These are phyloP conservation scores for Diaporthe batatas DNA, from an alignment of 2,329 filamentous ascomycete genomes.

Conservation along the genomic window DNA sequence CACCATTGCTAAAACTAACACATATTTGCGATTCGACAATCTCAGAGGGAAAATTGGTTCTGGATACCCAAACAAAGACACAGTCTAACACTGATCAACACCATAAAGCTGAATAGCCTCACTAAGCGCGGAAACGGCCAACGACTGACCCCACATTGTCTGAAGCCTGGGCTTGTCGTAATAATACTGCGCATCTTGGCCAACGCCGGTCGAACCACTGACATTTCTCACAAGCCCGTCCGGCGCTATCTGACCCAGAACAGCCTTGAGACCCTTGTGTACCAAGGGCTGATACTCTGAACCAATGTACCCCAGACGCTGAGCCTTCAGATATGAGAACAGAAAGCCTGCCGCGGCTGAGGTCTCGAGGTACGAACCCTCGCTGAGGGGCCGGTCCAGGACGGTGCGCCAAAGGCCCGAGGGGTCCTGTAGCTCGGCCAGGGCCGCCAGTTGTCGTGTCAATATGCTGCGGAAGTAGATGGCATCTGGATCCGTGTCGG, in stretches of 20 bases:
- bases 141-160: slow-evolving; percentile 9
- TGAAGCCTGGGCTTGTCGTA: background rate
- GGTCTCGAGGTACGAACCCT: slow-evolving; percentile 18
- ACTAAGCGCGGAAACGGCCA: background rate
- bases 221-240: slow-evolving; percentile 14
- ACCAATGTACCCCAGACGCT: background rate
- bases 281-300: background rate
- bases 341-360: slow-evolving; percentile 4
- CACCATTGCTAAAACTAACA: background rate
- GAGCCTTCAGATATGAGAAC: slow-evolving; percentile 13
- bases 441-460: background rate
- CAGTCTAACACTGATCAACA: background rate
- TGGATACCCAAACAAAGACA: too few species aligned
- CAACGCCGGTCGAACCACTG: slow-evolving; percentile 1
- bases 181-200: background rate
- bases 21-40: background rate
- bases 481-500: background rate
- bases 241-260: background rate
- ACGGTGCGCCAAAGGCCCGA: slow-evolving; percentile 18
- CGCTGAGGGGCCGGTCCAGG: slow-evolving; percentile 1
- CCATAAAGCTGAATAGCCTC: slow-evolving; percentile 11
- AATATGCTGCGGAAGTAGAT: slow-evolving; percentile 6
- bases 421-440: background rate
- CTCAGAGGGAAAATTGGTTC: background rate
- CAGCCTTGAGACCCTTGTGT: background rate